Base-by-base conservation (phyloP, 2,329 filamentous ascomycete genomes). In the Pestalotiopsis sp. region DNA sequence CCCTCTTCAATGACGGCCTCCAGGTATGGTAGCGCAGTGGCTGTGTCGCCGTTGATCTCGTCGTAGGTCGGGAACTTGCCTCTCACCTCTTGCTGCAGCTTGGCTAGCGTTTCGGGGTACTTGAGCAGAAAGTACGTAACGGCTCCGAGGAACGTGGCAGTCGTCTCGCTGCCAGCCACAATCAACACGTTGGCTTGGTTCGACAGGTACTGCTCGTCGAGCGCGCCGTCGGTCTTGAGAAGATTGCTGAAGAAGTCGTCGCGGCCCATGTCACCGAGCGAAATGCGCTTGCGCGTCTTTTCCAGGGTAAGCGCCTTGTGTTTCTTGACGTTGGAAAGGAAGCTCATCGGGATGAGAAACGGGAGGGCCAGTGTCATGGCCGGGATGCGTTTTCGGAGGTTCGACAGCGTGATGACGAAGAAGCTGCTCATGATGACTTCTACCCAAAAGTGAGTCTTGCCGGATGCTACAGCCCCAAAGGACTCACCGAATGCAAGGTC, bases 1-100 rank as follows among this genome's bases (percentile, higher is more conserved):
- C 75, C 69, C 68, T 80, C 78, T 1, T 75, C 75, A 56, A 79
- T 73, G 9, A 76, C 72, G 5, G 77, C 75, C 31, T 76, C 76
- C 9, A 78, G 70, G 66, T 78, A 79, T 0, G 72, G 73, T 2
- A 78, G 71, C 41, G 70, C 68, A 2, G 71, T 69, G 1, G 71
- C 68, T 3, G 66, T 52, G 39, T 72, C 71, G 39, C 69, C 66
- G 7, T 62, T 64, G 66, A 70, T 70, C 20, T 66, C 11, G n/a
- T 62, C 56, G 27, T 62, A 68, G 6, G 52, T 3, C 3, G 14
- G 13, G 56, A 62, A 70, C 7, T 17, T 23, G 31, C 7, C 14
- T 9, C 66, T n/a, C 17, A 70, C 25, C 63, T 70, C 69, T 4
- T 38, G 7, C 31, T 41, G 45, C 12, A 69, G n/a, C 23, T 52